Evolutionary conservation across 805 yeast species (phyloP).

Genomic region (Saturnispora hagleri): DNA sequence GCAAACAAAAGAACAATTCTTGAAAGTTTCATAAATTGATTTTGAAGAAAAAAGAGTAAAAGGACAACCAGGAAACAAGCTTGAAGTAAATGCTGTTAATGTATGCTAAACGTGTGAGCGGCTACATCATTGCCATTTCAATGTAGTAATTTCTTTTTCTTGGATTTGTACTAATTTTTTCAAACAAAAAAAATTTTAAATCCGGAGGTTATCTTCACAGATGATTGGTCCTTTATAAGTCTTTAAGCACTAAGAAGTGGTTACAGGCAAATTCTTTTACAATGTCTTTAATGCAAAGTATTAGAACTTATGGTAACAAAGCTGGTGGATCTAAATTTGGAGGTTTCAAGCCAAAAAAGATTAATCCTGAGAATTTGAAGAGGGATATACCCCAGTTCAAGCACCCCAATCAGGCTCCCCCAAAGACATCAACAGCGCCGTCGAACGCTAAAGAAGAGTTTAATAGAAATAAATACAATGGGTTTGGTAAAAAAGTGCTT

Average conservation of each 20-base stretch:
- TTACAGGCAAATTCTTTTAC: background rate
- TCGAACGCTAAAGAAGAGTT: background rate
- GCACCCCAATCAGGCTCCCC: background rate
- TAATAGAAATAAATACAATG: background rate
- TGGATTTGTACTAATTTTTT: background rate
- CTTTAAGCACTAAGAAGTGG: background rate
- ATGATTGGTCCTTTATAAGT: background rate
- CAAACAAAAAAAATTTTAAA: background rate
- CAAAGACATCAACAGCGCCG: background rate
- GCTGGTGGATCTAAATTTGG: background rate
- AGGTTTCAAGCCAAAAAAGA: background rate
- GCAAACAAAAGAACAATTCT: background rate
- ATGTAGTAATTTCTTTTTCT: background rate
- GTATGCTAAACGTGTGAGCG: background rate
- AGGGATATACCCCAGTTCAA: background rate
- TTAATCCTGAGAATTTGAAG: background rate
- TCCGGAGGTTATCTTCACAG: background rate
- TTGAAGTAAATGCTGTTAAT: no score
- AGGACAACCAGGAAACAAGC: background rate
- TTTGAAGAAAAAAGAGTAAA: no score
- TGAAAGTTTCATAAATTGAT: no score
- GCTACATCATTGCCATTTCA: background rate
- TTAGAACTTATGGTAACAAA: background rate
- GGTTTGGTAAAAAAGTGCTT: constrained; percentile 5
- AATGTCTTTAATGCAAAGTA: background rate